Evolutionary conservation across 176 grass and related monocot species (phyloP).

Genomic region (Puccinellia tenuiflora): DNA sequence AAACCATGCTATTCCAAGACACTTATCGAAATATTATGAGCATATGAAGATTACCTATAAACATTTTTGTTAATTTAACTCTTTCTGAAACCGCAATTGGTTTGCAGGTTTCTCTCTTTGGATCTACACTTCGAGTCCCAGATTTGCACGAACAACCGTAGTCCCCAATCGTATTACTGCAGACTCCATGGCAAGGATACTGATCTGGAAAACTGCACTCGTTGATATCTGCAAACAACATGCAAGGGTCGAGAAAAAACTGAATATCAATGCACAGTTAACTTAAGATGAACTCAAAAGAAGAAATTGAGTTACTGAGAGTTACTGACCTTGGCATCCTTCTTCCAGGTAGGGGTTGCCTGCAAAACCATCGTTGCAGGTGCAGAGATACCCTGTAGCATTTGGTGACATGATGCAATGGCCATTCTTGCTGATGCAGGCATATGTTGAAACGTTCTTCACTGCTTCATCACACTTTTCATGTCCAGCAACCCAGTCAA

Average conservation of each 20-base stretch:
- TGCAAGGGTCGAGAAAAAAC: neutral
- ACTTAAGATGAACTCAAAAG: neutral
- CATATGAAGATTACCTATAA: conserved; percentile 30
- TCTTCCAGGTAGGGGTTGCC: conserved; percentile 31
- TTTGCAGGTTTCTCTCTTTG: neutral
- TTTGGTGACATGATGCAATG: conserved; percentile 9
- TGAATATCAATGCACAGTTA: neutral
- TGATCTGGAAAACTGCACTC: neutral
- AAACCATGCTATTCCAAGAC: neutral
- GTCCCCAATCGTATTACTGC: neutral
- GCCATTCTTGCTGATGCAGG: conserved; percentile 26
- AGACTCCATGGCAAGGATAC: conserved; percentile 13
- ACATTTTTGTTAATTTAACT: conserved; percentile 29
- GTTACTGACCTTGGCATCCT: conserved; percentile 31
- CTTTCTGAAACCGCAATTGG: conserved; percentile 2
- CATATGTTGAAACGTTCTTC: neutral
- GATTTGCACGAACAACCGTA: neutral
- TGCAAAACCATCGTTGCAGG: neutral
- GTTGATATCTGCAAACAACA: conserved; percentile 1
- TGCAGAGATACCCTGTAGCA: conserved; percentile 28
- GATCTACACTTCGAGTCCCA: neutral
- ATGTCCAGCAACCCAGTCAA: conserved; percentile 33
- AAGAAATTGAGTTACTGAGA: neutral
- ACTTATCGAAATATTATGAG: neutral
- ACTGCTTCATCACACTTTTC: neutral